phyloP scores from a whole-genome alignment of 805 yeast species.

The Yamadazyma laniorum region DNA sequence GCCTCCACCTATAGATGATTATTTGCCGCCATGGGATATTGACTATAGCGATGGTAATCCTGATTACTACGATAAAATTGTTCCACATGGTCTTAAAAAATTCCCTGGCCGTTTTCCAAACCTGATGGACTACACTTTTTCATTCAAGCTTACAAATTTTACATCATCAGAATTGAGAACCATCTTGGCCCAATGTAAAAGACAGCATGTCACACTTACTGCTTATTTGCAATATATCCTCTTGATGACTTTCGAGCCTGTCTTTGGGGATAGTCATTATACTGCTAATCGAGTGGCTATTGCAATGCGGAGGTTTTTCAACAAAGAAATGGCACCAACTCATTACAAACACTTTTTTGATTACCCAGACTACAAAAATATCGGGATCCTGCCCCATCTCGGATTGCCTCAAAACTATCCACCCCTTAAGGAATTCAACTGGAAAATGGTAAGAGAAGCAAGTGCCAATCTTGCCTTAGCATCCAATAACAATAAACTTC shows the following conservation, averaged over 20 bases:
- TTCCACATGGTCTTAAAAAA: constrained; percentile 8
- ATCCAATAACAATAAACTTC: constrained; percentile 21
- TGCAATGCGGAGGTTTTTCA: constrained; percentile 29
- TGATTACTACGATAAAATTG: constrained; percentile 5
- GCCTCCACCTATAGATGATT: constrained; percentile 36
- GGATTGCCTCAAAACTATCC: constrained; percentile 32
- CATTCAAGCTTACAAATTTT: constrained; percentile 21
- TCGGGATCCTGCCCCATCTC: constrained; percentile 34
- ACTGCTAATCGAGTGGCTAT: constrained; percentile 29
- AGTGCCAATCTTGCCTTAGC: constrained; percentile 18
- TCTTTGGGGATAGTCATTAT: constrained; percentile 24
- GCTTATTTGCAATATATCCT: constrained; percentile 26
- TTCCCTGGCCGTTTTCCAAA: constrained; percentile 13
- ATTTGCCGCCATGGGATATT: constrained; percentile 22
- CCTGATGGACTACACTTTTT: constrained; percentile 1
- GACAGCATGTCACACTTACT: constrained; percentile 31
- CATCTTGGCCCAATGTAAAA: constrained; percentile 28
- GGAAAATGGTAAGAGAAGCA: constrained; percentile 30
- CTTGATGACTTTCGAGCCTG: constrained; percentile 27
- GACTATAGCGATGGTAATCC: constrained; percentile 25
- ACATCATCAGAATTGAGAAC: constrained; percentile 21
- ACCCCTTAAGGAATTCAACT: constrained; percentile 29
- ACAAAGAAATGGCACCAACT: constrained; percentile 11
- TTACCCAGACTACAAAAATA: constrained; percentile 20
- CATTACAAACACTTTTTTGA: constrained; percentile 19